Evolutionary conservation across 352 stramenopile genomes (phyloP).

Genomic region (Phytophthora cactorum): DNA sequence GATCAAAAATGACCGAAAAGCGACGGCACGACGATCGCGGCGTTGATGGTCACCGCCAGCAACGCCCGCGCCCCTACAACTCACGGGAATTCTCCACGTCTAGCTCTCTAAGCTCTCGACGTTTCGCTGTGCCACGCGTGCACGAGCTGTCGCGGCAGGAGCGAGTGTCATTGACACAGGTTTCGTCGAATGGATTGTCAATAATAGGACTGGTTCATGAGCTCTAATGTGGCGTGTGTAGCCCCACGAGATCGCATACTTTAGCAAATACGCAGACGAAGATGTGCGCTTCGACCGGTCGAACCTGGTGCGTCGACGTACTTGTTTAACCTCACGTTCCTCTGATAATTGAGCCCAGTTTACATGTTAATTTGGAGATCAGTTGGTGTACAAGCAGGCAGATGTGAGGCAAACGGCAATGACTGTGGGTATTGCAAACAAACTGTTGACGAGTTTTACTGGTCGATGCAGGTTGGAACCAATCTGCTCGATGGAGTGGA

Average conservation of each 20-base stretch:
- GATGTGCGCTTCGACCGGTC: constrained; percentile 63
- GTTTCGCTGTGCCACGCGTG: constrained; percentile 30
- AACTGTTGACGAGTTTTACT: not conserved
- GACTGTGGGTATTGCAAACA: not conserved
- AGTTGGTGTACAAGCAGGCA: constrained; percentile 45
- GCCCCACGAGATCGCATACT: constrained; percentile 69
- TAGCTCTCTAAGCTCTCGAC: not conserved
- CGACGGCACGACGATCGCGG: constrained; percentile 7
- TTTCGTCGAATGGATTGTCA: not conserved
- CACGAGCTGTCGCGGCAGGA: constrained; percentile 39
- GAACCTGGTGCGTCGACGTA: constrained; percentile 53
- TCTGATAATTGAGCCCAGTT: not conserved
- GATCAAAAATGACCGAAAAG: constrained; percentile 24
- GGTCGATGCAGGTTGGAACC: constrained; percentile 43
- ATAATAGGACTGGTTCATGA: not conserved
- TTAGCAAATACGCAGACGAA: constrained; percentile 59
- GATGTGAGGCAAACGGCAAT: constrained; percentile 13
- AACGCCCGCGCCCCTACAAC: constrained; percentile 3
- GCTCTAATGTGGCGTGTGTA: constrained; percentile 20
- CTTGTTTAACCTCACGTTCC: not conserved
- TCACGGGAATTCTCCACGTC: not conserved
- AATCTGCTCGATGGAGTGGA: constrained; percentile 73
- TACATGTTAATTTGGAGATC: not conserved
- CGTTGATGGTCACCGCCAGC: not conserved
- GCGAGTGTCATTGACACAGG: constrained; percentile 26